Conservation (phyloP, 208 protist genomes). For the Wallacemonas sp. region DNA sequence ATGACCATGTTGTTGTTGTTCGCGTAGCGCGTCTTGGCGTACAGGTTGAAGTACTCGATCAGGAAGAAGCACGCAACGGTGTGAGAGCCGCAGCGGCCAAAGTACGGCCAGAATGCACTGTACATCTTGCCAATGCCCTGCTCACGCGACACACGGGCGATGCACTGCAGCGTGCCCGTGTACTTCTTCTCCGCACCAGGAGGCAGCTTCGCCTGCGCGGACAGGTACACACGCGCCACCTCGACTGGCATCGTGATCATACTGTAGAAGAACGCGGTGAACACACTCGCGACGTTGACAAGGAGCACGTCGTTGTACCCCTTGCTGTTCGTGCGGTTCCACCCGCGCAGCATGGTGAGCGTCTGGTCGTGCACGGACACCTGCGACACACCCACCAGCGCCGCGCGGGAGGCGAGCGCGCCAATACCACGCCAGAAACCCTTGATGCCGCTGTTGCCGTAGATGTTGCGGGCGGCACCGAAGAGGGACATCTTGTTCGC, state of each 20-base stretch:
- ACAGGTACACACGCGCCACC: constrained; percentile 89
- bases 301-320: constrained; percentile 70
- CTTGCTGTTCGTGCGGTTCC: constrained; percentile 30
- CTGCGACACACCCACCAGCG: constrained; percentile 87
- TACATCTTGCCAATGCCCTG: constrained; percentile 84
- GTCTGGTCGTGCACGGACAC: constrained; percentile 93
- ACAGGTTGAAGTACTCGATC: constrained; percentile 79
- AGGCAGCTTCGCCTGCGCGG: constrained; percentile 68
- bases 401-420: constrained; percentile 76
- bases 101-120: constrained; percentile 89
- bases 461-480: constrained; percentile 41
- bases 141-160: constrained; percentile 69
- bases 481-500: constrained; percentile 54
- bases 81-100: constrained; percentile 82
- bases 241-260: constrained; percentile 91
- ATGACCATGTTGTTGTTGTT: constrained; percentile 3
- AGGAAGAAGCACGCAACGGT: constrained; percentile 91
- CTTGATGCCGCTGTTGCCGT: constrained; percentile 47
- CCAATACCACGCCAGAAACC: constrained; percentile 88
- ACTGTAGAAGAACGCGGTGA: constrained; percentile 85
- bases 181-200: constrained; percentile 62
- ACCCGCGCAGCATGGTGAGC: constrained; percentile 61
- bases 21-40: constrained; percentile 29
- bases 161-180: constrained; percentile 76
- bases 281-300: constrained; percentile 75